Evolutionary conservation across 148 eudicot genomes (phyloP).

Genomic region (Vaccinium myrtillus): DNA sequence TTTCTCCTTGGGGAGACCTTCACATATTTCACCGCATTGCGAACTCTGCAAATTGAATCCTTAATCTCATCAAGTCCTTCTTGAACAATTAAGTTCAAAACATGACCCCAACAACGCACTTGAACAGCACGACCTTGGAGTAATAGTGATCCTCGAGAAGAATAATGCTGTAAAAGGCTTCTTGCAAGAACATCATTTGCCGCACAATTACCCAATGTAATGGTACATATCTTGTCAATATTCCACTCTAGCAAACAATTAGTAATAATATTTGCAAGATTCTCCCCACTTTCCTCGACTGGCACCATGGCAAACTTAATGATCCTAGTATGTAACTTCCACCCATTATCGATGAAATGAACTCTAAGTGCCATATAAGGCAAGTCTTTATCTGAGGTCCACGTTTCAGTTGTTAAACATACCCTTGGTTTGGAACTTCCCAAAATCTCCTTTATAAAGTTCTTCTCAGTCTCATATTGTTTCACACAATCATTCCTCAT

Average conservation of each 20-base stretch:
- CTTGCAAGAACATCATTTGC: slow-evolving; percentile 9
- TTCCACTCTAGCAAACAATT: slow-evolving; percentile 1
- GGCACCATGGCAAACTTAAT: slow-evolving; percentile 3
- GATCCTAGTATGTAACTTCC: slow-evolving; percentile 1
- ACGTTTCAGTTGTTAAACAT: slow-evolving; percentile 1
- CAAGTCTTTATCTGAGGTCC: neutral
- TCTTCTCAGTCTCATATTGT: neutral
- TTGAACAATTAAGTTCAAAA: slow-evolving; percentile 22
- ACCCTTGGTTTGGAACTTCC: slow-evolving; percentile 11
- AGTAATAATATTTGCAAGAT: neutral
- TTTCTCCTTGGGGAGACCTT: slow-evolving; percentile 16
- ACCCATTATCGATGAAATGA: neutral
- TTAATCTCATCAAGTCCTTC: slow-evolving; percentile 20
- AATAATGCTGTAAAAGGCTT: slow-evolving; percentile 19
- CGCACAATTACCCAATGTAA: neutral
- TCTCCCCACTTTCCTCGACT: neutral
- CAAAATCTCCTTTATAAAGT: neutral
- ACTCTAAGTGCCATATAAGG: slow-evolving; percentile 7
- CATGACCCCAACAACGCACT: slow-evolving; percentile 26
- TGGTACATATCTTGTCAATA: slow-evolving; percentile 8
- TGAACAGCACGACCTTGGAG: slow-evolving; percentile 20
- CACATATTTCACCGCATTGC: slow-evolving; percentile 21
- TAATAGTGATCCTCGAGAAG: slow-evolving; percentile 13
- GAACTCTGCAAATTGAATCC: slow-evolving; percentile 20
- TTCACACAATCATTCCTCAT: slow-evolving; percentile 3